Conservation (phyloP, 2,329 filamentous ascomycete species). For the Alternaria ventricosa region DNA sequence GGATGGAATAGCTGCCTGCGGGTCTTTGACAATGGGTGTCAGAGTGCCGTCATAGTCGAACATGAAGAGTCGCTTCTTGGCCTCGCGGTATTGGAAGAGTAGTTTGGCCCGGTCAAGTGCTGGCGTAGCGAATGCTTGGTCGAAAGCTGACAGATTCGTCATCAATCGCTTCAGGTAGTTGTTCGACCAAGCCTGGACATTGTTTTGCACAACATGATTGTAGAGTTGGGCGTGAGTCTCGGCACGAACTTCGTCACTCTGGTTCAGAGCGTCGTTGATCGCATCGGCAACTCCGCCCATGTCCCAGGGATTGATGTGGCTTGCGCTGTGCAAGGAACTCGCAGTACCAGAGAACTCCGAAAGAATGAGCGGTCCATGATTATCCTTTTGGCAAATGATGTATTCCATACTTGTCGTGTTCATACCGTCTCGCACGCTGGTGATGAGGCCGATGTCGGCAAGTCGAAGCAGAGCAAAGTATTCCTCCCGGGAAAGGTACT, state of each 20-base stretch:
- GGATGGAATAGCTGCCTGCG: slow-evolving; percentile 85
- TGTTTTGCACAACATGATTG: slow-evolving; percentile 82
- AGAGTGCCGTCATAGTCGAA: slow-evolving; percentile 98
- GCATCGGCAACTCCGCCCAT: slow-evolving; percentile 81
- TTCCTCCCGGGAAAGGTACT: slow-evolving; percentile 87
- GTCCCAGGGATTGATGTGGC: slow-evolving; percentile 98
- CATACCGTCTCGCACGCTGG: slow-evolving; percentile 95
- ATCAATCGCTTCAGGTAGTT: slow-evolving; percentile 80
- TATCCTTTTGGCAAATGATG: slow-evolving; percentile 87
- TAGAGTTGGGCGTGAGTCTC: slow-evolving; percentile 78
- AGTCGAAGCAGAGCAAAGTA: slow-evolving; percentile 93
- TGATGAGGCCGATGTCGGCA: slow-evolving; percentile 91
- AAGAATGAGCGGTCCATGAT: slow-evolving; percentile 85
- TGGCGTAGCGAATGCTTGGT: slow-evolving; percentile 78
- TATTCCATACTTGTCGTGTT: slow-evolving; percentile 97
- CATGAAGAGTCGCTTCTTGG: slow-evolving; percentile 88
- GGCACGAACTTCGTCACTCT: slow-evolving; percentile 70
- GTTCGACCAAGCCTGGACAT: slow-evolving; percentile 84
- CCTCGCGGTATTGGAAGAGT: slow-evolving; percentile 74
- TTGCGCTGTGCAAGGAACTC: slow-evolving; percentile 81
- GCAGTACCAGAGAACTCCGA: slow-evolving; percentile 97
- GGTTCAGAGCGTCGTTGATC: slow-evolving; percentile 81
- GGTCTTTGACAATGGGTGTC: slow-evolving; percentile 91
- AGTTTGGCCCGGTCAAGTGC: slow-evolving; percentile 77
- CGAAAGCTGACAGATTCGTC: slow-evolving; percentile 78